Base-by-base conservation (phyloP, 345 rosid genomes). In the Eucalyptus paniculata region DNA sequence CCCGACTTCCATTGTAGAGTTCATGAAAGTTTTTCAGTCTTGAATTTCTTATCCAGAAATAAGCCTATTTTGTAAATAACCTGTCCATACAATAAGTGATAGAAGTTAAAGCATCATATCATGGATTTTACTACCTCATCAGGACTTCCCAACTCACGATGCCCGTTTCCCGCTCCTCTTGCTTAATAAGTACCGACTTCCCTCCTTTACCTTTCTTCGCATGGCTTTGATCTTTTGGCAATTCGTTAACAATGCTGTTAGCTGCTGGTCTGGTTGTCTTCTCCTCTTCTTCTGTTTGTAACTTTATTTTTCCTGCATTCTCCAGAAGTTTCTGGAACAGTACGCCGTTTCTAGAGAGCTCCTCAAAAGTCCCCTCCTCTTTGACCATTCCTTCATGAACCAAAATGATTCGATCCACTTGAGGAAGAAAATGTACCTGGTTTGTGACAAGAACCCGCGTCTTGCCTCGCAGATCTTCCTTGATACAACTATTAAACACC, bases 151-250 rank as follows among this genome's bases (percentile, higher is more conserved):
- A 95, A 92, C 97, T 95, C 91, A 97, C 90, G 87, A 95, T 94
- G 90, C 99, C 99, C 54, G 96, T 97, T 95, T 97, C 99, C 51
- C 97, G 94, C 80, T 97, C 99, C 94, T 97, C 99, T 92, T 94
- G 96, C 94, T 96, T 97, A 90, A 97, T 92, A 89, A 97, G 98
- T 88, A 95, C 93, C 24, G 96, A 96, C 91, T 96, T 97, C 89
- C 94, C 93, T 87, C 93, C 93, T 92, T 90, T 96, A 69, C 94
- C 93, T 92, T 90, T 93, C 91, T 91, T 94, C 51, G 53, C 54
- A 88, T 88, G 51, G 40, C 88, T 88, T 60, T 81, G 86, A 89
- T 90, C 87, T 90, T 86, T 93, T 89, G 47, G 44, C 11, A 89
- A 90, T 82, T 90, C 90, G 50, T 53, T 87, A 19, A 40, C 90